phyloP scores from a whole-genome alignment of 1,284 basidiomycete genomes.

The Leccinum pseudoinsigne region DNA sequence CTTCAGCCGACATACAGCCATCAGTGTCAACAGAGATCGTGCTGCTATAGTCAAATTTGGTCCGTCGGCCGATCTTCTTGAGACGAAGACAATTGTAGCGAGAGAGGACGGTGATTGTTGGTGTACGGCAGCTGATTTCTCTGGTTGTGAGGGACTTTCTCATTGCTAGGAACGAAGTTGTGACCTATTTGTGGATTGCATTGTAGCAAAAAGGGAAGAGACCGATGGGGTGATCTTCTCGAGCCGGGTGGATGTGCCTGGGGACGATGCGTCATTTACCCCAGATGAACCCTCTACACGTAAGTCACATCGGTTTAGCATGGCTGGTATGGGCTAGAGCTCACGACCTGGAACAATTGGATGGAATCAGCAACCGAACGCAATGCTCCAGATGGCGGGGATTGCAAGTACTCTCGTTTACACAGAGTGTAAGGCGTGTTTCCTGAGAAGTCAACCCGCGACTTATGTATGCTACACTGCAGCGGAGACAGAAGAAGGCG shows the following conservation, averaged over 20 bases:
- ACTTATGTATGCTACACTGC: too few species aligned
- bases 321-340: background rate
- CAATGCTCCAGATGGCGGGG: too few species aligned
- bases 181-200: background rate
- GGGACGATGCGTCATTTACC: background rate
- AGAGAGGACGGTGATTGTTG: background rate
- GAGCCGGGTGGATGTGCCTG: background rate
- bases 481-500: too few species aligned
- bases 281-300: background rate
- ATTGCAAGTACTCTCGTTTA: too few species aligned
- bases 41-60: background rate
- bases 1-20: constrained; percentile 11
- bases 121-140: background rate
- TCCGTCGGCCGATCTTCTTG: constrained; percentile 2
- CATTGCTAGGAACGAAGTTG: background rate
- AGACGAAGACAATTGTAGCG: background rate
- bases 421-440: too few species aligned
- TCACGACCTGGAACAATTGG: background rate
- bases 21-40: background rate
- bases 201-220: constrained; percentile 1
- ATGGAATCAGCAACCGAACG: too few species aligned
- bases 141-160: background rate
- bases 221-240: background rate
- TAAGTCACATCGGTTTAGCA: constrained; percentile 1
- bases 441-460: too few species aligned